A percentile compares a stretch with the other conserved stretches of the same genome.
These are phyloP conservation scores for Hypoxylon lienhwacheense DNA, from an alignment of 495 filamentous ascomycete species.

Conservation along the genomic window DNA sequence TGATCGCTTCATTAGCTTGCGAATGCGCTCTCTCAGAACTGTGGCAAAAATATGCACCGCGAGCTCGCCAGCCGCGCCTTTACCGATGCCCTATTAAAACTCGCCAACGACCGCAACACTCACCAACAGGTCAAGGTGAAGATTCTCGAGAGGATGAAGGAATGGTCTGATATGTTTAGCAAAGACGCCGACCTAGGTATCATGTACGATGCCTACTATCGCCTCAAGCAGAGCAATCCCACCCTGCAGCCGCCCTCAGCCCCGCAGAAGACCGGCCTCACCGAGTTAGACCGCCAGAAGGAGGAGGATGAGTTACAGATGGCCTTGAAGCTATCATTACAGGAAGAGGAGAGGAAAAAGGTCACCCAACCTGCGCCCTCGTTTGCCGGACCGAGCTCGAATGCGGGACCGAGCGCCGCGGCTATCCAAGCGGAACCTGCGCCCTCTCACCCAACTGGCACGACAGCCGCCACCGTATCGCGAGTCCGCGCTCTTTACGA, in stretches of 20 bases:
- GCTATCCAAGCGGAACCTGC: conserved; percentile 37
- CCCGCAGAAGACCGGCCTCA: conserved; percentile 87
- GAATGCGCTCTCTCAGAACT: conserved; percentile 94
- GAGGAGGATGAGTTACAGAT: conserved; percentile 98
- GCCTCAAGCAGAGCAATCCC: conserved; percentile 82
- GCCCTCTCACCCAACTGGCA: conserved; percentile 55
- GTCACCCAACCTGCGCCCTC: conserved; percentile 28
- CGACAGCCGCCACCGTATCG: conserved; percentile 96
- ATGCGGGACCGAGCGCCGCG: conserved; percentile 29
- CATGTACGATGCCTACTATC: conserved; percentile 94
- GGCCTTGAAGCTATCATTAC: conserved; percentile 87
- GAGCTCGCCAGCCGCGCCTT: conserved; percentile 94
- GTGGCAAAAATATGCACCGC: conserved; percentile 85
- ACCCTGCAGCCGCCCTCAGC: conserved; percentile 90
- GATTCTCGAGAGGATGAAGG: conserved; percentile 93
- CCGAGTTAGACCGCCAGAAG: conserved; percentile 85
- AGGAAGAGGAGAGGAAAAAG: conserved; percentile 69
- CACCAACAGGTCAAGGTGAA: conserved; percentile 96
- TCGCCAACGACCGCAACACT: conserved; percentile 92
- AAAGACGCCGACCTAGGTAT: conserved; percentile 91
- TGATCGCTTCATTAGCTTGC: conserved; percentile 59
- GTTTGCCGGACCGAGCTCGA: conserved; percentile 40
- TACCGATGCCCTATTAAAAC: conserved; percentile 87
- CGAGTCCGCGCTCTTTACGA: conserved; percentile 92
- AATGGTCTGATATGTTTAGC: conserved; percentile 94